Conservation (phyloP, 2,329 filamentous ascomycete genomes). For the Apiospora aurea region DNA sequence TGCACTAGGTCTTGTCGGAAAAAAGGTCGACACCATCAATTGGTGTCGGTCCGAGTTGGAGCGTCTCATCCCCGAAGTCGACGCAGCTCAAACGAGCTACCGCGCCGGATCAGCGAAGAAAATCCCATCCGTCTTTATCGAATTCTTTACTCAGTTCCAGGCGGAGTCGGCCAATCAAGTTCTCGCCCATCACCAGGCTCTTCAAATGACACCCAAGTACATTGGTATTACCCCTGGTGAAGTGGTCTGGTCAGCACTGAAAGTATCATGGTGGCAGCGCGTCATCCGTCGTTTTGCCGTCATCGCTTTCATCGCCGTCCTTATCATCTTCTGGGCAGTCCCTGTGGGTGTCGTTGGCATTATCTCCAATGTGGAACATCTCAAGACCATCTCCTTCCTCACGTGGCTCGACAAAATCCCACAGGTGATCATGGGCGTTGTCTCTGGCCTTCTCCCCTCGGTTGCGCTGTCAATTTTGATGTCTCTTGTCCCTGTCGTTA, state of each 20-base stretch:
- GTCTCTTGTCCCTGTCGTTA: slow-evolving; percentile 82
- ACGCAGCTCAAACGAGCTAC: slow-evolving; percentile 72
- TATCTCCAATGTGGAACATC: slow-evolving; percentile 82
- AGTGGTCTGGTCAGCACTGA: slow-evolving; percentile 86
- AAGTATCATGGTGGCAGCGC: slow-evolving; percentile 86
- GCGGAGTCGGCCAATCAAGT: slow-evolving; percentile 89
- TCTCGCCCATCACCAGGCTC: slow-evolving; percentile 82
- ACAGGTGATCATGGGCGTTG: slow-evolving; percentile 74
- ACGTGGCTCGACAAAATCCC: slow-evolving; percentile 77
- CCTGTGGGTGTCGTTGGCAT: slow-evolving; percentile 81
- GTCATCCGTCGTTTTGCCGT: slow-evolving; percentile 75
- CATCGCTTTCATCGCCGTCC: slow-evolving; percentile 73
- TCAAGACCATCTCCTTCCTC: slow-evolving; percentile 72
- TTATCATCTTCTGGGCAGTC: slow-evolving; percentile 88
- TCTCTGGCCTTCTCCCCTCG: slow-evolving; percentile 84
- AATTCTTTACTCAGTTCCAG: slow-evolving; percentile 82
- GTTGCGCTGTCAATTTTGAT: slow-evolving; percentile 83
- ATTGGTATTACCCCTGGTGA: slow-evolving; percentile 84
- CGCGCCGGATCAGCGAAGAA: slow-evolving; percentile 68
- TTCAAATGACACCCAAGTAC: slow-evolving; percentile 86
- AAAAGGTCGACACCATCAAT: slow-evolving; percentile 94
- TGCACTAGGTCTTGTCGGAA: slow-evolving; percentile 73
- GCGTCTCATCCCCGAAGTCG: slow-evolving; percentile 75
- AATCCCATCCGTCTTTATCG: slow-evolving; percentile 84
- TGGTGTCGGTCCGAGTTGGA: slow-evolving; percentile 84